A percentile compares a stretch with the other conserved stretches of the same genome.
Conservation (phyloP, 257 asterid genomes). For the Buddleja alternifolia region DNA sequence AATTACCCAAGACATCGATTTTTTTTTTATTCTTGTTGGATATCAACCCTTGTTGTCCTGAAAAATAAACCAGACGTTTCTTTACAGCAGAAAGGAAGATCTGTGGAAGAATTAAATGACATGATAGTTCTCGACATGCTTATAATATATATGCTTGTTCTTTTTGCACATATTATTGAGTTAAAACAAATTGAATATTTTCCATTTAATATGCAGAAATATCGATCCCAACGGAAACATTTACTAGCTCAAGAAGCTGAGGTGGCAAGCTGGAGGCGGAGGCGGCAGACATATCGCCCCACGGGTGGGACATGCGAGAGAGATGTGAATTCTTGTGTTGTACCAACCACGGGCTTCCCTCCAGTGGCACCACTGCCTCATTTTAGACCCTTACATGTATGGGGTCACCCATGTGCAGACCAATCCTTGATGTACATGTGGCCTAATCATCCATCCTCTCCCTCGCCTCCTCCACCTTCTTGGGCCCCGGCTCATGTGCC, state of each 20-base stretch:
- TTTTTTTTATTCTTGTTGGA: background rate
- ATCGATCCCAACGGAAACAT: constrained; percentile 81
- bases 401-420: constrained; percentile 76
- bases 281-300: constrained; percentile 61
- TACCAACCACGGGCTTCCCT: constrained; percentile 75
- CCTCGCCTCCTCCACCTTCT: constrained; percentile 27
- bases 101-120: background rate
- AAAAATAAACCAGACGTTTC: background rate
- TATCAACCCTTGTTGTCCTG: background rate
- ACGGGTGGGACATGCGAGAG: constrained; percentile 45
- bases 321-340: constrained; percentile 56
- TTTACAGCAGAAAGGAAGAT: background rate
- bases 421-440: constrained; percentile 54
- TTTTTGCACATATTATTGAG: background rate
- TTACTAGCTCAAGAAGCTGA: constrained; percentile 81
- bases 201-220: constrained; percentile 62
- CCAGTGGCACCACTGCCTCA: constrained; percentile 56
- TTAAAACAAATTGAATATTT: background rate
- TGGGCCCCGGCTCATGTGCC: constrained; percentile 38
- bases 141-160: background rate
- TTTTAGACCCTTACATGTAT: constrained; percentile 82
- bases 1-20: background rate
- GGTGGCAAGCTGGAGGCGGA: constrained; percentile 74
- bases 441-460: constrained; percentile 54
- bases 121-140: background rate